Evolutionary conservation across 2,329 filamentous ascomycete species (phyloP).

Genomic region (Ophiostoma australiae): DNA sequence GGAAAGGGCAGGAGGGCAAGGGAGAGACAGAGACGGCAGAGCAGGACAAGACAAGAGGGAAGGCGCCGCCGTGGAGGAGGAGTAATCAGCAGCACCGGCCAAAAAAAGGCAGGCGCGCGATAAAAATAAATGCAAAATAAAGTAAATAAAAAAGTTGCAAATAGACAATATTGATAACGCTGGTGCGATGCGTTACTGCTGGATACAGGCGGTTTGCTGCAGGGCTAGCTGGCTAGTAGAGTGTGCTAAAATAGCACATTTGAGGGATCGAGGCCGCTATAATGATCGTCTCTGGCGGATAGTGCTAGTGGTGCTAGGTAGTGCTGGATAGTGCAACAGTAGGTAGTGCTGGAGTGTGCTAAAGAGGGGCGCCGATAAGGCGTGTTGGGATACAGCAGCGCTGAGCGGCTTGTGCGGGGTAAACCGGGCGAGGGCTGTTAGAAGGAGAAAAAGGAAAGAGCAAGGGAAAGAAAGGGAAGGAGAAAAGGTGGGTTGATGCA

Average conservation of each 20-base stretch:
- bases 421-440: neutral
- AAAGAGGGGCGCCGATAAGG: conserved; percentile 10
- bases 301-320: no score
- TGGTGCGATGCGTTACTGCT: neutral
- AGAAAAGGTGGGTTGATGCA: conserved; percentile 13
- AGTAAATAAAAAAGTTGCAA: conserved; percentile 11
- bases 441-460: no score
- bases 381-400: neutral
- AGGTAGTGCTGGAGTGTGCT: neutral
- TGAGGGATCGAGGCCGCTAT: neutral
- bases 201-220: neutral
- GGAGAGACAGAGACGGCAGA: no score
- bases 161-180: neutral
- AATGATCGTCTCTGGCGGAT: neutral
- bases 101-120: conserved; percentile 3
- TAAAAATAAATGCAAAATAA: neutral
- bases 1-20: neutral
- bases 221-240: neutral
- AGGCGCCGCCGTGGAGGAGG: neutral
- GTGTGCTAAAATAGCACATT: neutral
- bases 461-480: neutral
- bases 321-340: neutral
- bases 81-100: neutral
- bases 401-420: conserved; percentile 17
- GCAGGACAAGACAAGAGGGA: neutral